Percentiles rank a stretch among this genome's conserved stretches.
Evolutionary conservation across 257 asterid genomes (phyloP).

Genomic region (Ligustrum vulgare): DNA sequence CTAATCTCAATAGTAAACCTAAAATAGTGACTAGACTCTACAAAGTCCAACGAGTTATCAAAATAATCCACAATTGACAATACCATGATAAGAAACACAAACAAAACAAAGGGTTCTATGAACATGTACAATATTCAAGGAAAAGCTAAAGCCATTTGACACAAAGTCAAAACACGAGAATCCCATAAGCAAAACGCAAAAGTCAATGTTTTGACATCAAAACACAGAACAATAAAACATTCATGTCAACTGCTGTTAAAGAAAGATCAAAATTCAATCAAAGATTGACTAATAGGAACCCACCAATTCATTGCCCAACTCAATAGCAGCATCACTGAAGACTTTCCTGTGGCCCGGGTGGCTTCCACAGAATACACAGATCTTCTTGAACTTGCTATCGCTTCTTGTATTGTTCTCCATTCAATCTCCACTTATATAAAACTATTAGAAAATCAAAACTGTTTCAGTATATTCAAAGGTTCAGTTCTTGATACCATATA

Average conservation of each 20-base stretch:
- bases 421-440: slow-evolving; percentile 17
- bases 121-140: background rate
- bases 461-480: background rate
- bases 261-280: slow-evolving; percentile 22
- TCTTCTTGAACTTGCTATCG: slow-evolving; percentile 73
- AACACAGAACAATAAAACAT: slow-evolving; percentile 1
- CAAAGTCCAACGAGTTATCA: background rate
- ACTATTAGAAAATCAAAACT: slow-evolving; percentile 5
- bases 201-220: slow-evolving; percentile 27
- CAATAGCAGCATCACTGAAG: slow-evolving; percentile 97
- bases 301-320: slow-evolving; percentile 94
- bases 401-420: slow-evolving; percentile 55
- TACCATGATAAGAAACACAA: too few relatives aligned
- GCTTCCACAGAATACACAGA: slow-evolving; percentile 98
- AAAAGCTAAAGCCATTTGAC: background rate
- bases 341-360: slow-evolving; percentile 84
- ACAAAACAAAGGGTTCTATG: slow-evolving; percentile 17
- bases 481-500: slow-evolving; percentile 2
- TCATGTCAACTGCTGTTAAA: background rate
- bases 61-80: slow-evolving; percentile 1
- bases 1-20: background rate
- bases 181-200: slow-evolving; percentile 18
- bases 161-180: slow-evolving; percentile 19
- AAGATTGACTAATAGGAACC: slow-evolving; percentile 29
- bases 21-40: background rate